Conservation (phyloP, 1,284 basidiomycete genomes). For the Apiotrichum akiyoshidainum region DNA sequence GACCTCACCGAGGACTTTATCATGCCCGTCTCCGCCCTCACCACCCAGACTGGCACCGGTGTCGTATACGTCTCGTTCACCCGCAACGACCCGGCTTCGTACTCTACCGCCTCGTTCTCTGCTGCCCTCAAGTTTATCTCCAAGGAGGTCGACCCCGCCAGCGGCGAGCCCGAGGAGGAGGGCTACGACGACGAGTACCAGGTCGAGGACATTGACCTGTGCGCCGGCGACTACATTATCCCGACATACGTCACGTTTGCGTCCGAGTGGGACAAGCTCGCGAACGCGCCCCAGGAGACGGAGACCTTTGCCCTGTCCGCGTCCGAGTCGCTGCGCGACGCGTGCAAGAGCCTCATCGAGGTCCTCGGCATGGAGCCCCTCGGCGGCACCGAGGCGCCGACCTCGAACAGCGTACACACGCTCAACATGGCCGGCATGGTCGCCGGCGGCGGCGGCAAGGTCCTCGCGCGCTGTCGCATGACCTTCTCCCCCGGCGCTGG, state of each 20-base stretch:
- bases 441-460: constrained; percentile 84
- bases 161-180: constrained; percentile 95
- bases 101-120: constrained; percentile 78
- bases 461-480: constrained; percentile 91
- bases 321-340: constrained; percentile 71
- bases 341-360: constrained; percentile 43
- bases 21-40: constrained; percentile 72
- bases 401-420: constrained; percentile 85
- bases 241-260: constrained; percentile 88
- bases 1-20: constrained; percentile 92
- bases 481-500: constrained; percentile 84
- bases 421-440: constrained; percentile 88
- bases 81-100: constrained; percentile 70
- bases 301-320: constrained; percentile 93
- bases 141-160: constrained; percentile 94
- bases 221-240: constrained; percentile 85
- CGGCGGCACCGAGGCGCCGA: constrained; percentile 78
- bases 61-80: constrained; percentile 93
- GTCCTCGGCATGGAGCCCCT: constrained; percentile 95
- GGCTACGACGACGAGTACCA: constrained; percentile 99
- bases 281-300: constrained; percentile 68
- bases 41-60: constrained; percentile 67
- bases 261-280: constrained; percentile 91
- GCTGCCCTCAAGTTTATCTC: constrained; percentile 95
- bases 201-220: constrained; percentile 90